These are phyloP conservation scores for Trichosporon ovoides DNA, from an alignment of 1,284 basidiomycete species.

Conservation along the genomic window DNA sequence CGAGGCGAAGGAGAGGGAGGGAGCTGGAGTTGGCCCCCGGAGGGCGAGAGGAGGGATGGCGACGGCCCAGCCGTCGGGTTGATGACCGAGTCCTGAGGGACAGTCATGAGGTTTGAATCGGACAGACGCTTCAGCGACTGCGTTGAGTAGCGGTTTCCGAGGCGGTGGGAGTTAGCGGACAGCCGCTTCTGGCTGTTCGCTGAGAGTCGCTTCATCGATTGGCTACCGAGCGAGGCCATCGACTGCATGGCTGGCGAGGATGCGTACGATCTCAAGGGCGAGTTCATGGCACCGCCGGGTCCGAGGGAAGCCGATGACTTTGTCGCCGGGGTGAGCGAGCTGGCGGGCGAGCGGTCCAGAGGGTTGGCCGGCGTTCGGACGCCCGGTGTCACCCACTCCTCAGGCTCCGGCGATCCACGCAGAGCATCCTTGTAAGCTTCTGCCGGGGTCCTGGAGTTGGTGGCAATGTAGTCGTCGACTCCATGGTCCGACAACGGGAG, in stretches of 20 bases:
- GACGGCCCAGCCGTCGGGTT: not conserved
- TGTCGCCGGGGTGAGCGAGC: not conserved
- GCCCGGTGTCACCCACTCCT: not conserved
- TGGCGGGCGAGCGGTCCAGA: not conserved
- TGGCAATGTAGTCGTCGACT: not conserved
- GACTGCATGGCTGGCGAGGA: not conserved
- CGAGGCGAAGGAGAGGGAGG: not conserved
- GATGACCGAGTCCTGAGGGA: not conserved
- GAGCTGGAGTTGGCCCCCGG: not conserved
- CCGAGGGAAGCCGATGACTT: not conserved
- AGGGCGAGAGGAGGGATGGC: not conserved
- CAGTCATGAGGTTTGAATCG: not conserved
- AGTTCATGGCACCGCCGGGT: not conserved
- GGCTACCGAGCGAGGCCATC: slow-evolving; percentile 1
- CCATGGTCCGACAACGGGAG: not conserved
- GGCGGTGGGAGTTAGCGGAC: not conserved
- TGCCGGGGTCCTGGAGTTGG: not conserved
- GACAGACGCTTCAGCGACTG: not conserved
- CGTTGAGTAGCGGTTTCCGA: not conserved
- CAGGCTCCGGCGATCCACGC: not conserved
- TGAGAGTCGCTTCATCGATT: not conserved
- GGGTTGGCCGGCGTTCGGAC: not conserved
- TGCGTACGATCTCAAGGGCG: not conserved
- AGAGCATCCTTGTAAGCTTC: not conserved
- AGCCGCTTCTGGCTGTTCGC: slow-evolving; percentile 2